Evolutionary conservation across 2,329 filamentous ascomycete species (phyloP), one percentile per base, ranked within the genome.

Genomic region (Venturia effusa): DNA sequence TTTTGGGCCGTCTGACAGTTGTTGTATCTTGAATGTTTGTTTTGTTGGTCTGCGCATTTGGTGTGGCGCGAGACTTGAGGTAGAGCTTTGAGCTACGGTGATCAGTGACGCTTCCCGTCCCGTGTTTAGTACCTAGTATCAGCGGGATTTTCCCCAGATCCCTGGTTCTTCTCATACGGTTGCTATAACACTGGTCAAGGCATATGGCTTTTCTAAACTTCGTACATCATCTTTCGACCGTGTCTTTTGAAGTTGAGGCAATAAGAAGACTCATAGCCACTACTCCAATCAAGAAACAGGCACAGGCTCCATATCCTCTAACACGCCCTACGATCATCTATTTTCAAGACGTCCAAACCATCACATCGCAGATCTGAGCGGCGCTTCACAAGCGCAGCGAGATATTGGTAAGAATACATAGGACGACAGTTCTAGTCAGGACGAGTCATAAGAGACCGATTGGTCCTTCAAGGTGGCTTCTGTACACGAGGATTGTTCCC

Each of bases 11-110:
- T n/a, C 22, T 57, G 19, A 24, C 59, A 40, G 37, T 37, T 19
- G 8, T 19, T 1, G 10, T 19, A 34, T 19, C 51, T 57, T 24
- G 27, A 7, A 10, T 37, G 27, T 19, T 57, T 57, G 51, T 57
- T 57, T 57, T 57, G 51, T 34, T 57, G 51, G 34, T 57, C 51
- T 57, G 51, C 30, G 51, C 51, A 57, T n/a, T 57, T 24, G 37
- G 34, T 34, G 51, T 34, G 27, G 51, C 51, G 51, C 27, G 30
- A n/a, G 19, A 6, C n/a, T n/a, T n/a, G 41, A 4, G 10, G 51
- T 7, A 30, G 51, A 57, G 51, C 27, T 57, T n/a, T n/a, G n/a
- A n/a, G n/a, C 37, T 34, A 57, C 15, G n/a, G n/a, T 24, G 22
- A 51, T 51, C 22, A 24, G 45, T 51, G 45, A 51, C 51, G 51